Evolutionary conservation across 306 rosid species (phyloP).

Genomic region (Vigna trinervia): DNA sequence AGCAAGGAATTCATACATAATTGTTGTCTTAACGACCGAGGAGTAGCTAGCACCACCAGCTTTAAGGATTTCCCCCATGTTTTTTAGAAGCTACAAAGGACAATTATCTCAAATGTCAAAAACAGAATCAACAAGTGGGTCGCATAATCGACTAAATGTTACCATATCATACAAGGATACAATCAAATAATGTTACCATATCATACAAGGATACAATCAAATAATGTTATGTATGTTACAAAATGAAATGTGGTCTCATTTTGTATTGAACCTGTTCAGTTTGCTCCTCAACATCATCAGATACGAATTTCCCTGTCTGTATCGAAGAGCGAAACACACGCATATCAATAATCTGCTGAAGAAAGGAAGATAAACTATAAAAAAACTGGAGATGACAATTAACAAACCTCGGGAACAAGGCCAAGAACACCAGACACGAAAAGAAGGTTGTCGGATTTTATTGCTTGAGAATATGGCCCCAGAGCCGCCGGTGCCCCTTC

Average conservation of each 20-base stretch:
- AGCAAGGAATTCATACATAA: constrained; percentile 57
- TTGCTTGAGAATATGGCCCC: constrained; percentile 93
- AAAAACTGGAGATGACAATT: not conserved
- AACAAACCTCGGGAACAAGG: constrained; percentile 78
- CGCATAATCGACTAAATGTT: not conserved
- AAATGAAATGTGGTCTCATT: not conserved
- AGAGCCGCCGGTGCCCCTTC: constrained; percentile 87
- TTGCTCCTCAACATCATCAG: constrained; percentile 77
- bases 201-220: not conserved
- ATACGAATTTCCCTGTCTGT: constrained; percentile 80
- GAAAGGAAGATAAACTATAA: not conserved
- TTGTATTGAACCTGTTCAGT: constrained; percentile 73
- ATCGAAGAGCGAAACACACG: constrained; percentile 25
- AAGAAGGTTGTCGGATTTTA: constrained; percentile 72
- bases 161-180: not conserved
- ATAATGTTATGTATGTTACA: not conserved
- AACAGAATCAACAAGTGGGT: not conserved
- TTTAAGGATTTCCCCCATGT: constrained; percentile 87
- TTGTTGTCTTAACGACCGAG: constrained; percentile 87
- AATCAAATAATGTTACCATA: constrained; percentile 5
- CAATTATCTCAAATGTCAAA: constrained; percentile 4
- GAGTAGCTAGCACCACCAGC: constrained; percentile 77
- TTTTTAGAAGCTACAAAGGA: constrained; percentile 68
- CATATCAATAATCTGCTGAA: constrained; percentile 9
- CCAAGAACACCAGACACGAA: constrained; percentile 89